These are phyloP conservation scores for Eragrostis nindensis DNA, from an alignment of 176 grass and related monocot species.

Conservation along the genomic window DNA sequence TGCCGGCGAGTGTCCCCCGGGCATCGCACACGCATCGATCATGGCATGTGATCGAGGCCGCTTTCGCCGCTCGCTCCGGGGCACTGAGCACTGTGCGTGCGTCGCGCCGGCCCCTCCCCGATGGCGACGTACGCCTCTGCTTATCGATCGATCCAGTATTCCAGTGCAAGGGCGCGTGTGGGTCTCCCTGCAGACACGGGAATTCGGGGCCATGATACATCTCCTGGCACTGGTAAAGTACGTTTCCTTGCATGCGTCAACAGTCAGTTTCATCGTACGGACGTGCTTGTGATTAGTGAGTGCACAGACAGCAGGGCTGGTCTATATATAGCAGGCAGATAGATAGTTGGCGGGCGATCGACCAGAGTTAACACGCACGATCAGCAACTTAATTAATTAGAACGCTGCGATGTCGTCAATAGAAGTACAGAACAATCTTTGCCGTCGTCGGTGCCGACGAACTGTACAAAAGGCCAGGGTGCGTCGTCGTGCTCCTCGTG, in stretches of 20 bases:
- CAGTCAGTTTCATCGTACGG: background rate
- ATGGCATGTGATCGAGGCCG: constrained; percentile 38
- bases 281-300: background rate
- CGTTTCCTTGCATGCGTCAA: background rate
- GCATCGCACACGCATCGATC: constrained; percentile 24
- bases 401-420: no score
- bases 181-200: background rate
- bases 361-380: no score
- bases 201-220: background rate
- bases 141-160: no score
- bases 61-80: constrained; percentile 21
- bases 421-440: no score
- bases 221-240: background rate
- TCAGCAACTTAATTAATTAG: no score
- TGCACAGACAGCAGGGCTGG: background rate
- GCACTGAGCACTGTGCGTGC: background rate
- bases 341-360: no score
- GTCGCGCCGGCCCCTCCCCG: background rate
- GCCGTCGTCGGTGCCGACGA: constrained; percentile 6
- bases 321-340: no score
- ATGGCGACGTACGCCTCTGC: constrained; percentile 31
- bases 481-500: background rate
- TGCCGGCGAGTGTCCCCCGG: constrained; percentile 32
- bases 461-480: background rate
- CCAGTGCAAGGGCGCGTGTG: background rate